These are phyloP conservation scores for Malus sieversii DNA, from an alignment of 306 rosid species.

Conservation along the genomic window DNA sequence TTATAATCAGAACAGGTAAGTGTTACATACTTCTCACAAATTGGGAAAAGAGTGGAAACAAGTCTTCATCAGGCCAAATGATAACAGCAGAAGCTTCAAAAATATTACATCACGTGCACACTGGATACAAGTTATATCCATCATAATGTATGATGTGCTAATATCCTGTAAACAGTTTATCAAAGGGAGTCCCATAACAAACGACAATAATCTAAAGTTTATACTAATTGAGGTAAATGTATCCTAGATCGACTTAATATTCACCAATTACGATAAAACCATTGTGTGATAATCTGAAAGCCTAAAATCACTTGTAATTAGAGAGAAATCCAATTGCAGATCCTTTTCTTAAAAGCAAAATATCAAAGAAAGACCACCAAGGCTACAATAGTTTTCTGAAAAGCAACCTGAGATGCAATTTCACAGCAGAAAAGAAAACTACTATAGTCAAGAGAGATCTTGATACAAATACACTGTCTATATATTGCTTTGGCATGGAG, in stretches of 20 bases:
- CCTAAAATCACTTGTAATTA: background rate
- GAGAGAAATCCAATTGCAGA: background rate
- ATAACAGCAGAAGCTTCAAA: background rate
- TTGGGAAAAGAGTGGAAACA: background rate
- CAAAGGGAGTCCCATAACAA: background rate
- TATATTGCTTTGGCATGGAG: background rate
- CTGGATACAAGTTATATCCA: background rate
- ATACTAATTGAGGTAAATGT: background rate
- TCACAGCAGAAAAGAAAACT: background rate
- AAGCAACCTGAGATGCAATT: background rate
- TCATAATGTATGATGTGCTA: background rate
- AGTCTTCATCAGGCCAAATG: background rate
- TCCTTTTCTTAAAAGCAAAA: background rate
- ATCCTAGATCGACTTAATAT: background rate
- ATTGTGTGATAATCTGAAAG: background rate
- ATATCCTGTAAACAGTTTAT: background rate
- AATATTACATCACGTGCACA: background rate
- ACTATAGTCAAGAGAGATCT: background rate
- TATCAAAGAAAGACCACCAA: background rate
- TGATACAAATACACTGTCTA: background rate
- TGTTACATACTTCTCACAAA: background rate
- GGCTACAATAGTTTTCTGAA: background rate
- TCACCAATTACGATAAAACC: background rate
- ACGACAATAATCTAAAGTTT: background rate
- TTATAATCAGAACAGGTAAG: background rate